Conservation (phyloP, 192 early-diverging fungal species). For the Irineochytrium annulatum region DNA sequence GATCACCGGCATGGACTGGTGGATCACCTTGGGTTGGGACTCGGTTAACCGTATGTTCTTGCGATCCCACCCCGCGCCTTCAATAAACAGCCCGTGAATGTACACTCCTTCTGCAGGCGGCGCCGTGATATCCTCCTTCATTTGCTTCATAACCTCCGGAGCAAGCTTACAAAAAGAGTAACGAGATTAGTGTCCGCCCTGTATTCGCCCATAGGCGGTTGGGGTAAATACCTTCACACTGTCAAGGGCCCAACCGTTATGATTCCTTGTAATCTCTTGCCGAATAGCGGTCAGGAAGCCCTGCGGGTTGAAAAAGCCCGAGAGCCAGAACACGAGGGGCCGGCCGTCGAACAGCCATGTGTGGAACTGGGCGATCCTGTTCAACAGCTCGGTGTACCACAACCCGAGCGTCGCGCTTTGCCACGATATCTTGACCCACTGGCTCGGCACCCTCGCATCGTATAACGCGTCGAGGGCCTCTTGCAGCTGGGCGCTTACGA, state of each 20-base stretch:
- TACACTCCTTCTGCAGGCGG: slow-evolving; percentile 60
- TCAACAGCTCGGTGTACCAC: slow-evolving; percentile 57
- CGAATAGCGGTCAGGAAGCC: slow-evolving; percentile 65
- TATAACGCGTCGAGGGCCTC: slow-evolving; percentile 61
- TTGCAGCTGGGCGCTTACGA: slow-evolving; percentile 51
- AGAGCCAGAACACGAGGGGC: slow-evolving; percentile 61
- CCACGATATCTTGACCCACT: slow-evolving; percentile 62
- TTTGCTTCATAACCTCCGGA: slow-evolving; percentile 66
- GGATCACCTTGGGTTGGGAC: slow-evolving; percentile 60
- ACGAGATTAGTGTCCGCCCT: background rate
- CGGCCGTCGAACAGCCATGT: slow-evolving; percentile 61
- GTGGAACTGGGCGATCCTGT: slow-evolving; percentile 51
- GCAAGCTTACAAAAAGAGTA: slow-evolving; percentile 38
- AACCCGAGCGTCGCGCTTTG: slow-evolving; percentile 51
- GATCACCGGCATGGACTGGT: slow-evolving; percentile 58
- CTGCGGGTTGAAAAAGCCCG: slow-evolving; percentile 65
- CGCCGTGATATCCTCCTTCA: slow-evolving; percentile 65
- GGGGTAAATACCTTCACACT: slow-evolving; percentile 56
- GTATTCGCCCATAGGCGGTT: too few relatives aligned
- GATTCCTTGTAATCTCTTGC: slow-evolving; percentile 60
- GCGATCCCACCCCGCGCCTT: slow-evolving; percentile 64
- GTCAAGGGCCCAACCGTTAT: slow-evolving; percentile 61
- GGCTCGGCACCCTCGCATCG: slow-evolving; percentile 55
- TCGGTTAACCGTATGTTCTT: slow-evolving; percentile 63
- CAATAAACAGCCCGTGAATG: slow-evolving; percentile 65